phyloP scores from a whole-genome alignment of 2,329 filamentous ascomycete genomes.

The Scopulariopsis brevicaulis region DNA sequence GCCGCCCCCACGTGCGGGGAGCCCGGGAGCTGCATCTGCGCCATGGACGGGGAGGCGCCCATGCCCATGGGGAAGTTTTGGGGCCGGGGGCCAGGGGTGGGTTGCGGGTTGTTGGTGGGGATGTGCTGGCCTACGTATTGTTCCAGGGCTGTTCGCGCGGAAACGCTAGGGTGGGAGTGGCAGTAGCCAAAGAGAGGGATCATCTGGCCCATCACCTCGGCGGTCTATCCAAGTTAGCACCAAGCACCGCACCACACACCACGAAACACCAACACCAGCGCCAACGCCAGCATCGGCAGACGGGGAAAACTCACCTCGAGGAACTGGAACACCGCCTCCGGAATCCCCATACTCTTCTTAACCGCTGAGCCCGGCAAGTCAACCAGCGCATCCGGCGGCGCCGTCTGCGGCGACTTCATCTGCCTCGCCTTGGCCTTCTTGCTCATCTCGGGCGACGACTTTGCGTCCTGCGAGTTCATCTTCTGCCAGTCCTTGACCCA shows the following conservation, averaged over 20 bases:
- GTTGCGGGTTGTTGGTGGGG: conserved; percentile 15
- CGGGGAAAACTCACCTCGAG: conserved; percentile 40
- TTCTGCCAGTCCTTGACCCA: conserved; percentile 57
- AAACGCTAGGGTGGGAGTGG: conserved; percentile 39
- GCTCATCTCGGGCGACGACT: conserved; percentile 53
- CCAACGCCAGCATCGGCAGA: background rate
- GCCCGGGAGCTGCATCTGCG: conserved; percentile 49
- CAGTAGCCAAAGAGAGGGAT: conserved; percentile 49
- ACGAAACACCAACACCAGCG: too few species aligned
- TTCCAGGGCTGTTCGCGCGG: conserved; percentile 47
- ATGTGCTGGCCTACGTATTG: conserved; percentile 42
- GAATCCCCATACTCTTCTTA: conserved; percentile 45
- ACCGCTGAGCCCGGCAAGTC: conserved; percentile 48
- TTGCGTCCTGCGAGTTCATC: conserved; percentile 43
- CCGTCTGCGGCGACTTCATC: conserved; percentile 46
- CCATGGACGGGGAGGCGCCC: conserved; percentile 46
- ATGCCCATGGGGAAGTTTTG: conserved; percentile 45
- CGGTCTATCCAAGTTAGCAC: conserved; percentile 30
- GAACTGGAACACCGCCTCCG: conserved; percentile 50
- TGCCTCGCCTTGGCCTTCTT: conserved; percentile 51
- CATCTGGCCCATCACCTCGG: conserved; percentile 57
- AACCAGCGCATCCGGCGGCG: conserved; percentile 45
- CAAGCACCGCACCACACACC: too few species aligned
- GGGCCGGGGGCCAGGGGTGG: conserved; percentile 28
- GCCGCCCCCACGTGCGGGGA: conserved; percentile 48